Conservation (phyloP, 768 basidiomycete genomes). For the Mrakia blollopis region DNA sequence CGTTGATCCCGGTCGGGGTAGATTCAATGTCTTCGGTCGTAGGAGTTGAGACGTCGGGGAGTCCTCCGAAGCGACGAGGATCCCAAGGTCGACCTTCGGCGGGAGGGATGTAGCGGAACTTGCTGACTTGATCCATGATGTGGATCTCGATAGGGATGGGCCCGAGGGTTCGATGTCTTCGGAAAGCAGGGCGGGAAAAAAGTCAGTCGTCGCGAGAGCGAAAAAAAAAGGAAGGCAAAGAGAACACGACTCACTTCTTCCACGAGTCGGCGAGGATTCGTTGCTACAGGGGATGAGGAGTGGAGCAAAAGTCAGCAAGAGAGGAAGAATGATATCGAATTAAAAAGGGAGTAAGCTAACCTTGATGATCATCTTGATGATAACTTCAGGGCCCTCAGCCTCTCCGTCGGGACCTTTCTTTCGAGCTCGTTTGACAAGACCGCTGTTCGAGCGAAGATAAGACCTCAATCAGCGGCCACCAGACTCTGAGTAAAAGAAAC, state of each 20-base stretch:
- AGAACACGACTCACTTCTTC: constrained; percentile 56
- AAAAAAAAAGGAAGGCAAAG: no score
- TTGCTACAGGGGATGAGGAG: constrained; percentile 46
- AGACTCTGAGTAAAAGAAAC: no score
- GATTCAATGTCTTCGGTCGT: neutral
- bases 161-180: constrained; percentile 76
- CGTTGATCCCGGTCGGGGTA: neutral
- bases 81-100: constrained; percentile 74
- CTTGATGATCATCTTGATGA: constrained; percentile 98
- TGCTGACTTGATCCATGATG: constrained; percentile 46
- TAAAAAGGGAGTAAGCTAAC: neutral
- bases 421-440: constrained; percentile 82
- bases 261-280: constrained; percentile 98
- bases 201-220: neutral
- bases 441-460: constrained; percentile 40
- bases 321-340: no score
- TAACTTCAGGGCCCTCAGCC: constrained; percentile 72
- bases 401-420: constrained; percentile 69
- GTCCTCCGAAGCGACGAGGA: constrained; percentile 46
- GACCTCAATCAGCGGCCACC: no score
- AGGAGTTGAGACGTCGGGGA: constrained; percentile 2
- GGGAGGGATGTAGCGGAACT: constrained; percentile 53
- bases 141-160: constrained; percentile 92
- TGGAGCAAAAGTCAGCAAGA: neutral
- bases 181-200: neutral